A percentile compares a stretch with the other conserved stretches of the same genome.
phyloP scores from a whole-genome alignment of 1,284 basidiomycete species.

The Cryptococcus amylolentus region DNA sequence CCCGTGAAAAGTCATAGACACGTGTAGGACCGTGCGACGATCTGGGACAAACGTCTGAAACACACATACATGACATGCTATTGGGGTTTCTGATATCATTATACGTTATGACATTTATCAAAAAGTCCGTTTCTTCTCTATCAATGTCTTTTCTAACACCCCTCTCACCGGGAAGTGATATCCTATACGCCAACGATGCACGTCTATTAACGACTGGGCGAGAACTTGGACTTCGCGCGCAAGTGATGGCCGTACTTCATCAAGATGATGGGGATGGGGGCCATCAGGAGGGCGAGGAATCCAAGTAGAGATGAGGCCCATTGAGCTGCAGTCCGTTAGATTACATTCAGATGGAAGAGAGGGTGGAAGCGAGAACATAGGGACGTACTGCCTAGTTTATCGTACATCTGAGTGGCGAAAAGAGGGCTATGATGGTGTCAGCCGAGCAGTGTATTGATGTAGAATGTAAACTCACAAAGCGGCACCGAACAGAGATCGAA shows the following conservation, averaged over 20 bases:
- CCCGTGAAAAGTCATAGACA: too few species aligned
- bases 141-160: too few species aligned
- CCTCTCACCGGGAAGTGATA: too few species aligned
- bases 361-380: not conserved
- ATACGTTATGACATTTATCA: too few species aligned
- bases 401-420: slow-evolving; percentile 55
- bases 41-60: too few species aligned
- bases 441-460: not conserved
- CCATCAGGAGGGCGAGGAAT: slow-evolving; percentile 41
- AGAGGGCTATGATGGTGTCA: slow-evolving; percentile 38
- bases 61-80: too few species aligned
- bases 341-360: not conserved
- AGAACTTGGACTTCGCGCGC: slow-evolving; percentile 50
- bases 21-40: too few species aligned
- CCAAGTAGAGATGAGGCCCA: slow-evolving; percentile 47
- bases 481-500: slow-evolving; percentile 53
- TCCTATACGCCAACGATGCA: too few species aligned
- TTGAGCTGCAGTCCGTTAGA: slow-evolving; percentile 18
- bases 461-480: slow-evolving; percentile 15
- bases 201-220: slow-evolving; percentile 17
- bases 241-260: slow-evolving; percentile 52
- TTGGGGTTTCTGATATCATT: too few species aligned
- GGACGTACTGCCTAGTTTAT: slow-evolving; percentile 46
- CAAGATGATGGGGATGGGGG: slow-evolving; percentile 51
- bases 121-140: too few species aligned